Conservation (phyloP, 2,329 filamentous ascomycete genomes). For the Scedosporium minutisporum region DNA sequence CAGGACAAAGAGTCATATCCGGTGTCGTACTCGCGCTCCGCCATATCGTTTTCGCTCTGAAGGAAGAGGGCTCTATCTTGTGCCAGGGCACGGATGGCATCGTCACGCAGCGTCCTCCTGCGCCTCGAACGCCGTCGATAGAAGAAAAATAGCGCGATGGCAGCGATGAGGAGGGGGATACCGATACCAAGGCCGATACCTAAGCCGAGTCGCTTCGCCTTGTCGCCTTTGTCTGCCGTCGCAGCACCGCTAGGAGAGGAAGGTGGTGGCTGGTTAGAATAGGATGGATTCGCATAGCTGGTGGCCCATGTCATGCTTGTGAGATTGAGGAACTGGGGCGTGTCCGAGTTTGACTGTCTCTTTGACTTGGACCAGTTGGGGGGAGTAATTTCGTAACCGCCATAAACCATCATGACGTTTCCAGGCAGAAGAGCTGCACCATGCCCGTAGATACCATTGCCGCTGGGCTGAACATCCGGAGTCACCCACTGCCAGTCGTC, state of each 20-base stretch:
- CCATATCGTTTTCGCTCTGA: constrained; percentile 34
- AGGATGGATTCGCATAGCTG: constrained; percentile 27
- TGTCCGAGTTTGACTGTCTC: constrained; percentile 20
- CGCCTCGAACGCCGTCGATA: constrained; percentile 34
- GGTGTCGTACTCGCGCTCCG: constrained; percentile 25
- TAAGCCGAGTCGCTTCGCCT: constrained; percentile 36
- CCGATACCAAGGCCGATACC: constrained; percentile 59
- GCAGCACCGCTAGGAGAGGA: constrained; percentile 5
- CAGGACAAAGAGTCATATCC: constrained; percentile 22
- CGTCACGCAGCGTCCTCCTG: constrained; percentile 30
- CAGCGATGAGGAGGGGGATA: constrained; percentile 37
- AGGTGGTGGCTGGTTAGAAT: constrained; percentile 4
- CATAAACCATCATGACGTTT: constrained; percentile 59
- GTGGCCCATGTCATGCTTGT: constrained; percentile 45
- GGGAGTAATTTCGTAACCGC: constrained; percentile 44
- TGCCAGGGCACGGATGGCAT: constrained; percentile 36
- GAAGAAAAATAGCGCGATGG: constrained; percentile 36
- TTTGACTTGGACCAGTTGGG: constrained; percentile 19
- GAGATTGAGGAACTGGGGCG: constrained; percentile 44
- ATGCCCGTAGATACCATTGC: constrained; percentile 48
- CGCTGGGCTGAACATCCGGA: constrained; percentile 40
- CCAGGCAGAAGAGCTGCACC: constrained; percentile 54
- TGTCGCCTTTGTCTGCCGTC: constrained; percentile 9
- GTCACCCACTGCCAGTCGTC: constrained; percentile 65
- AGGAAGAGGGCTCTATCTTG: constrained; percentile 39